These are phyloP conservation scores for Fomitiporia mediterranea DNA, from an alignment of 1,284 basidiomycete genomes.

Conservation along the genomic window DNA sequence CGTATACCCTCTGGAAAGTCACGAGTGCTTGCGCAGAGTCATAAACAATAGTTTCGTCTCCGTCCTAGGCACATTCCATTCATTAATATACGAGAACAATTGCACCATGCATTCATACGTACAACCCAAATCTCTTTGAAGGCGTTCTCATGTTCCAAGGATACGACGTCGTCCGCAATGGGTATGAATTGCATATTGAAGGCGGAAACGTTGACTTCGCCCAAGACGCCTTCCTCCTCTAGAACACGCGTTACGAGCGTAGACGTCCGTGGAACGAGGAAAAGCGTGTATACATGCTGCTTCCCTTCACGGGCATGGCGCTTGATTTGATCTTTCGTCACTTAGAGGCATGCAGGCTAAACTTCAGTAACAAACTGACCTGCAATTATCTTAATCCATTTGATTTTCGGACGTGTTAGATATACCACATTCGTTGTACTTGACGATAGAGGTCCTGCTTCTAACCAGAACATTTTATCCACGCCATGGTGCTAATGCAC, in stretches of 20 bases:
- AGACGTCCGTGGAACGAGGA: slow-evolving; percentile 86
- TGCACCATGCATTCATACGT: slow-evolving; percentile 27
- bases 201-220: slow-evolving; percentile 79
- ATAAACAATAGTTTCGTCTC: slow-evolving; percentile 89
- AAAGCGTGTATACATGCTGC: slow-evolving; percentile 82
- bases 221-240: slow-evolving; percentile 89
- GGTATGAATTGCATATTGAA: slow-evolving; percentile 94
- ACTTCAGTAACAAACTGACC: slow-evolving; percentile 44
- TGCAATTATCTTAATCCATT: slow-evolving; percentile 85
- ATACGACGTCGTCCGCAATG: slow-evolving; percentile 86
- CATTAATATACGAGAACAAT: slow-evolving; percentile 7
- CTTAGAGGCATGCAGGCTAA: slow-evolving; percentile 3
- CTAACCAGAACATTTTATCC: slow-evolving; percentile 99
- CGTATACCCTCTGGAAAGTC: slow-evolving; percentile 83
- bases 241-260: slow-evolving; percentile 80
- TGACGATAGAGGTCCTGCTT: slow-evolving; percentile 78
- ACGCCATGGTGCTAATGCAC: slow-evolving; percentile 85
- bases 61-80: slow-evolving; percentile 52
- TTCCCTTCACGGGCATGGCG: slow-evolving; percentile 60
- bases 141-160: slow-evolving; percentile 78
- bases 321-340: slow-evolving; percentile 78
- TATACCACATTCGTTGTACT: slow-evolving; percentile 90
- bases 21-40: slow-evolving; percentile 86
- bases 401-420: slow-evolving; percentile 85
- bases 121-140: slow-evolving; percentile 88